A percentile compares a stretch with the other conserved stretches of the same genome.
These are phyloP conservation scores for Zangia roseola DNA, from an alignment of 768 basidiomycete genomes.

Conservation along the genomic window DNA sequence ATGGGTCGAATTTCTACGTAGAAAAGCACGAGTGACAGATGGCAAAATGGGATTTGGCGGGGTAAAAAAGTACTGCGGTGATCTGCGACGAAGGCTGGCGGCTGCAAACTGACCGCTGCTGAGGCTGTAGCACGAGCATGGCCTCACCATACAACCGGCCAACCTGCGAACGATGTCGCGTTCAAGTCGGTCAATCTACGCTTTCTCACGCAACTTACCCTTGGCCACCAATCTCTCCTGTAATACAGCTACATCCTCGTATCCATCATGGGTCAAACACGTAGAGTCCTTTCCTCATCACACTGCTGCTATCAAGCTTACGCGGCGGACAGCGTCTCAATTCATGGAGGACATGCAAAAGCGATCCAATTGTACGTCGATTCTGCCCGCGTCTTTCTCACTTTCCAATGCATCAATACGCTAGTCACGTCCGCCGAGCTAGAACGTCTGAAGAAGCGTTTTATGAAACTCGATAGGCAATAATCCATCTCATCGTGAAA, in stretches of 20 bases:
- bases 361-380: conserved; percentile 89
- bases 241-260: not conserved
- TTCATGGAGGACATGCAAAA: conserved; percentile 98
- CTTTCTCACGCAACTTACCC: conserved; percentile 22
- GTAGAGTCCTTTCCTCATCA: conserved; percentile 41
- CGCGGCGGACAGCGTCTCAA: conserved; percentile 63
- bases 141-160: conserved; percentile 16
- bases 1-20: conserved; percentile 26
- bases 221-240: not conserved
- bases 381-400: not conserved
- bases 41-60: conserved; percentile 6
- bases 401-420: conserved; percentile 10
- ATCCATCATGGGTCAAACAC: conserved; percentile 77
- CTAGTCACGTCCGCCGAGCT: conserved; percentile 93
- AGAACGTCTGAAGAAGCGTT: conserved; percentile 95
- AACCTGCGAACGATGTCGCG: not conserved
- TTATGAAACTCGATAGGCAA: conserved; percentile 98
- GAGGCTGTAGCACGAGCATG: conserved; percentile 18
- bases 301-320: conserved; percentile 2
- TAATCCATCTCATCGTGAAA: conserved; percentile 8
- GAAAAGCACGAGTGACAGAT: conserved; percentile 18
- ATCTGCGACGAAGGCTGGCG: conserved; percentile 2
- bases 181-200: not conserved
- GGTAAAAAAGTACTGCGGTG: conserved; percentile 1
- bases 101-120: conserved; percentile 2